Conservation (phyloP, 495 filamentous ascomycete genomes). For the Articulospora tetracladia region DNA sequence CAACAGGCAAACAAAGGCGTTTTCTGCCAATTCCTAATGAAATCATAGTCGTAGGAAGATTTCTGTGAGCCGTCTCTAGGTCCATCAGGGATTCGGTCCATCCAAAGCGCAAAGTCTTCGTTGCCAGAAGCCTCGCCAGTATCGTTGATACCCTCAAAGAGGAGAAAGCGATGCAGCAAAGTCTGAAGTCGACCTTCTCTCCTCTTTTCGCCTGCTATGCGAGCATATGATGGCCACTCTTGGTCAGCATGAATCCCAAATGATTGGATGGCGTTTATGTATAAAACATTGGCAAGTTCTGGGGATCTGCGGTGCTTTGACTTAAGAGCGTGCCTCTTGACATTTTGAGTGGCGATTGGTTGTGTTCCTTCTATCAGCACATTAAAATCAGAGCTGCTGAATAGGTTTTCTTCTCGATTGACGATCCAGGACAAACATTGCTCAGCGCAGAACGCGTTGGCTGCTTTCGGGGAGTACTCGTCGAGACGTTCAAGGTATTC, state of each 20-base stretch:
- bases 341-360: background rate
- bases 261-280: background rate
- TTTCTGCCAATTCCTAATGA: background rate
- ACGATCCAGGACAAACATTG: background rate
- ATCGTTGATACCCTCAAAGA: background rate
- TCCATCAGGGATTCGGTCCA: background rate
- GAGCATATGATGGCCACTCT: background rate
- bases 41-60: background rate
- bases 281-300: background rate
- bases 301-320: background rate
- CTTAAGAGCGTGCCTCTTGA: background rate
- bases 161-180: background rate
- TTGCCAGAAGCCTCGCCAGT: background rate
- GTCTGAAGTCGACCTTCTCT: background rate
- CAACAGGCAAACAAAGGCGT: background rate
- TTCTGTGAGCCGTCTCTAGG: background rate
- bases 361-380: background rate
- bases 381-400: background rate
- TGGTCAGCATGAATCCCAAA: background rate
- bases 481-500: conserved; percentile 1
- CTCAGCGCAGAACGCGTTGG: background rate
- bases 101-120: background rate
- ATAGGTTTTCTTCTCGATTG: background rate
- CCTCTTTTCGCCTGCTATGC: background rate
- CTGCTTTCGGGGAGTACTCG: background rate